Evolutionary conservation across 225 moss, liverwort and hornwort species (phyloP).

Genomic region (Physcomitrellopsis africana): DNA sequence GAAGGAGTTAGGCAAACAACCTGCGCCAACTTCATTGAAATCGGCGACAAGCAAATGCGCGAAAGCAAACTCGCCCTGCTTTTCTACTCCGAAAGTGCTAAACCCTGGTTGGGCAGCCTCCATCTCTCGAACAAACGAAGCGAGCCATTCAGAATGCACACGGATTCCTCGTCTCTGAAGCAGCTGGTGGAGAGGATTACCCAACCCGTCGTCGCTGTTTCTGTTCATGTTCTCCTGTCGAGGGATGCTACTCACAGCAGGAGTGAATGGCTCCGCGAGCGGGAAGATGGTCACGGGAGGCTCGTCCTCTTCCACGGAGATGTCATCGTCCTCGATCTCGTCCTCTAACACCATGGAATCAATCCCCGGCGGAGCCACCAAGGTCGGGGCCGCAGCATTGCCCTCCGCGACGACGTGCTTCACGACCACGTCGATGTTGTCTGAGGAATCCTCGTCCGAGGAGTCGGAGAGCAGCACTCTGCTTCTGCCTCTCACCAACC

Average conservation of each 20-base stretch:
- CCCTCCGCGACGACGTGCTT: conserved; percentile 53
- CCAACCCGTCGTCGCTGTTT: conserved; percentile 15
- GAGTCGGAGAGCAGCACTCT: conserved; percentile 56
- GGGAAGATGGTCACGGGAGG: conserved; percentile 32
- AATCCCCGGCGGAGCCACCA: conserved; percentile 23
- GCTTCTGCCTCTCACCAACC: conserved; percentile 40
- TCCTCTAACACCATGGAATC: conserved; percentile 37
- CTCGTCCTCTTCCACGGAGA: conserved; percentile 33
- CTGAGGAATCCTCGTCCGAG: conserved; percentile 34
- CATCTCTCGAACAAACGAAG: conserved; percentile 69
- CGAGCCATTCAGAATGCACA: conserved; percentile 55
- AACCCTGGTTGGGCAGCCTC: conserved; percentile 57
- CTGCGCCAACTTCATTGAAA: conserved; percentile 79
- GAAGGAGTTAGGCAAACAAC: conserved; percentile 75
- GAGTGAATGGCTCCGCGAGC: conserved; percentile 18
- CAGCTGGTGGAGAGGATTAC: conserved; percentile 37
- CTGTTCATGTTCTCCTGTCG: conserved; percentile 17
- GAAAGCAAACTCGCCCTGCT: conserved; percentile 85
- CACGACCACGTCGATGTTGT: conserved; percentile 28
- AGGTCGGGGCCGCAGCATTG: conserved; percentile 24
- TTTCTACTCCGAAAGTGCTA: conserved; percentile 42
- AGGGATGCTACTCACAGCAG: conserved; percentile 15
- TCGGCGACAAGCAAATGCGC: conserved; percentile 79
- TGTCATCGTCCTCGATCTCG: conserved; percentile 46
- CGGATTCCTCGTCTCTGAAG: conserved; percentile 44